Base-by-base conservation (phyloP, 2,329 filamentous ascomycete species). In the Colletotrichum sp. region DNA sequence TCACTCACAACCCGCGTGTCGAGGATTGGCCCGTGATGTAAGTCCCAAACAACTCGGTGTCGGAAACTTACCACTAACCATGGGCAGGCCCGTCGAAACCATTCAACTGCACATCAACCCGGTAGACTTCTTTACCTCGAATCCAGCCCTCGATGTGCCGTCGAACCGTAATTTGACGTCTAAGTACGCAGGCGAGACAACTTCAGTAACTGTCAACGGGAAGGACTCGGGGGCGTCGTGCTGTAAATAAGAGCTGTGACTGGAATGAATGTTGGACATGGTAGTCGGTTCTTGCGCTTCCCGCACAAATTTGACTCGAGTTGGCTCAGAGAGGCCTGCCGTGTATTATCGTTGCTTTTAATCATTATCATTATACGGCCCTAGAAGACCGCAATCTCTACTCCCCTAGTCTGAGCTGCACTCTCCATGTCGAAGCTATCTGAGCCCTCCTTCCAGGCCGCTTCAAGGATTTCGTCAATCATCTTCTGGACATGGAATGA, bases 21-120 rank as follows among this genome's bases (percentile, higher is more conserved):
- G 90, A 92, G 80, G 89, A 91, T 78, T 91, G 90, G 82, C 89
- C 89, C 0, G 87, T 91, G 58, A 91, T 91, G 89, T 62, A 34
- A 61, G 55, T 24, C 21, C 8, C 34, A 24, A n/a, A 13, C 30
- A 21, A 52, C 10, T 21, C 10, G 12, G 4, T 24, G 12, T 52
- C n/a, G n/a, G n/a, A 52, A 21, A 13, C 12, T 24, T 21, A 12
- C 43, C n/a, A 21, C 43, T 52, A 21, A 52, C 43, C 12, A 24
- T 21, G n/a, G n/a, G 43, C 43, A 64, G 56, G 56, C 90, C 90
- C 1, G 87, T 86, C 55, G 90, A 92, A 83, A 87, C 89, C 15
- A 83, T 91, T 68, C 86, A 84, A 66, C 83, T 89, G 16, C 84
- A 84, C 79, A 79, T 89, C 28, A 86, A 87, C 75, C 87, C 88